These are phyloP conservation scores for Cochlearia excelsa DNA, from an alignment of 345 rosid species.

Conservation along the genomic window DNA sequence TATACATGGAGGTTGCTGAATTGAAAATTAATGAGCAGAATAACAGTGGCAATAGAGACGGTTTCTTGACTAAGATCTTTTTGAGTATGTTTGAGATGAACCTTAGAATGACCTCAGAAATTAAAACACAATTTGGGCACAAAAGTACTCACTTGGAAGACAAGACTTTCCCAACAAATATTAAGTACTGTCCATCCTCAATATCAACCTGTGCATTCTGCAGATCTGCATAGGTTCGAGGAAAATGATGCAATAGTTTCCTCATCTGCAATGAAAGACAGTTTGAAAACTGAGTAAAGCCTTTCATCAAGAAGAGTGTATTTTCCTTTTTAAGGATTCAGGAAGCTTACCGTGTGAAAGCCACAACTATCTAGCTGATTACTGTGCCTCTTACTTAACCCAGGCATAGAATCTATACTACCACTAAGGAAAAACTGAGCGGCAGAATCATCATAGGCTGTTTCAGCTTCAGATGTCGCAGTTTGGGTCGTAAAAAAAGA, in stretches of 20 bases:
- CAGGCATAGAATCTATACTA: slow-evolving; percentile 54
- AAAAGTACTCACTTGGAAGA: slow-evolving; percentile 66
- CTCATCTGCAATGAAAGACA: slow-evolving; percentile 50
- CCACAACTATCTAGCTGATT: slow-evolving; percentile 66
- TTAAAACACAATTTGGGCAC: background rate
- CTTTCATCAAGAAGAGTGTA: slow-evolving; percentile 15
- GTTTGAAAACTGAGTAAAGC: slow-evolving; percentile 25
- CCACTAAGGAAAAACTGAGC: slow-evolving; percentile 50
- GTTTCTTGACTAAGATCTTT: slow-evolving; percentile 5
- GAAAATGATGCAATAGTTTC: slow-evolving; percentile 85
- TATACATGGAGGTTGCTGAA: background rate
- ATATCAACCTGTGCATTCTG: slow-evolving; percentile 73
- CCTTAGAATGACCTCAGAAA: slow-evolving; percentile 4
- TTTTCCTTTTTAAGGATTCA: slow-evolving; percentile 7
- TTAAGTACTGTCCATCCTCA: slow-evolving; percentile 83
- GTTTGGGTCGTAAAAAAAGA: slow-evolving; percentile 33
- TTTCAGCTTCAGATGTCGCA: slow-evolving; percentile 38
- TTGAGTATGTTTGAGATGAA: background rate
- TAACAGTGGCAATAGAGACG: background rate
- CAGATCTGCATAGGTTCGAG: slow-evolving; percentile 88
- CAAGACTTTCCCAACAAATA: slow-evolving; percentile 69
- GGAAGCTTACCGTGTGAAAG: slow-evolving; percentile 69
- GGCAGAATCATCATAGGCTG: slow-evolving; percentile 29
- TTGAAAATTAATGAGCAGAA: slow-evolving; percentile 1
- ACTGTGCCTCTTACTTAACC: slow-evolving; percentile 62